Base-by-base conservation (phyloP, 2,329 filamentous ascomycete species). In the Cladosporium halotolerans region DNA sequence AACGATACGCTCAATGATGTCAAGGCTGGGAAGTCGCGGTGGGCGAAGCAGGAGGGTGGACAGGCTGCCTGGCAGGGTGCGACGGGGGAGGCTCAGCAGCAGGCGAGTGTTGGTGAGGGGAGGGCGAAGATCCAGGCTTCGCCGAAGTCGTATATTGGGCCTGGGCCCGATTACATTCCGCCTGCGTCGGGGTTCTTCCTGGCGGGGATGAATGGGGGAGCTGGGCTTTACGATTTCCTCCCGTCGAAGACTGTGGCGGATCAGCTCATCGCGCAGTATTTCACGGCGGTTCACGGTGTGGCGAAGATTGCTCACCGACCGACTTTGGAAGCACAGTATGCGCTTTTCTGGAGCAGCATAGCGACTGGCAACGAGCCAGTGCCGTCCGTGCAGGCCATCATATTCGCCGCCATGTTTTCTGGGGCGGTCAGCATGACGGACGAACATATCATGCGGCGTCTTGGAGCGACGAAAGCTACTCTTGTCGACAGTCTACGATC, bases 401-500 rank as follows among this genome's bases (percentile, higher is more conserved):
- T 89, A 0, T 86, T 88, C 63, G 81, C 84, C 0, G 79, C 80
- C 7, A 76, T 88, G 70, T 84, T 91, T 60, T 84, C 83, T 39
- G 85, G 83, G 1, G 78, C 82, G 4, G 77, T 88, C 44, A 87
- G 84, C 59, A 78, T 88, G 74, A 72, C 77, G 9, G 79, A 85
- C 52, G 70, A 75, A n/a, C 57, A 63, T 33, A 73, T 82, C 18
- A 60, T 75, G 40, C 68, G 69, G 8, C 75, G 81, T 9, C 80
- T 85, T 62, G 79, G 77, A 3, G 75, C 79, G 23, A 67, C 79
- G 2, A 85, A 84, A 62, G 68, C 71, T 23, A 74, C 74, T 5
- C 73, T 88, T 52, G 74, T 86, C 4, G 76, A 83, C 18, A 82
- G 79, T 45, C 79, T 88, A 53, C 83, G 83, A 60, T 72, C 83